A percentile compares a stretch with the other conserved stretches of the same genome.
Evolutionary conservation across 2,329 filamentous ascomycete genomes (phyloP).

Genomic region (Fusarium mundagurra): DNA sequence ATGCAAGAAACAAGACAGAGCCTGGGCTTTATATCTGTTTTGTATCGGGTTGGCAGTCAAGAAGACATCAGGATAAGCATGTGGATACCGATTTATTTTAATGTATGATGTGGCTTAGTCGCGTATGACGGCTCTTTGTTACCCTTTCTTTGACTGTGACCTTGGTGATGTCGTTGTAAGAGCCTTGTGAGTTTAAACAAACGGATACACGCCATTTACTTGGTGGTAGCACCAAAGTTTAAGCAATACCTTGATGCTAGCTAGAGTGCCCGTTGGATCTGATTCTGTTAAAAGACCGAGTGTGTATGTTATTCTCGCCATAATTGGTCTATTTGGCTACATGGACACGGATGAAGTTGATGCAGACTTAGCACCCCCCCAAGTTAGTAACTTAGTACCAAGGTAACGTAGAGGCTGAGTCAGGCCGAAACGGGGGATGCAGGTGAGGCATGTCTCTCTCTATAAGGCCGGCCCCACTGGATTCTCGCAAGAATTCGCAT

Average conservation of each 20-base stretch:
- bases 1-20: neutral
- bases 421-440: slow-evolving; percentile 30
- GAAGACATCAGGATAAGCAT: slow-evolving; percentile 29
- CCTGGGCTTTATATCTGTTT: slow-evolving; percentile 13
- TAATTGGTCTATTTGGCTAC: neutral
- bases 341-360: neutral
- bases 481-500: slow-evolving; percentile 3
- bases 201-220: neutral
- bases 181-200: neutral
- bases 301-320: neutral
- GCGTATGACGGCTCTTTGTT: slow-evolving; percentile 20
- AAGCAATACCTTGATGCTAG: neutral
- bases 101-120: slow-evolving; percentile 42
- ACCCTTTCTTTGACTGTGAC: neutral
- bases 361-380: neutral
- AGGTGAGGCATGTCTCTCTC: neutral
- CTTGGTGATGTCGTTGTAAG: neutral
- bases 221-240: neutral
- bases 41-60: slow-evolving; percentile 2
- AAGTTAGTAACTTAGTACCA: too few relatives aligned
- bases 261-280: neutral
- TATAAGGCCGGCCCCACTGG: neutral
- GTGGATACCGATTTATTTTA: slow-evolving; percentile 38
- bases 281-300: neutral
- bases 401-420: slow-evolving; percentile 35